Base-by-base conservation (phyloP, 225 moss, liverwort and hornwort genomes). In the Straminergon stramineum region DNA sequence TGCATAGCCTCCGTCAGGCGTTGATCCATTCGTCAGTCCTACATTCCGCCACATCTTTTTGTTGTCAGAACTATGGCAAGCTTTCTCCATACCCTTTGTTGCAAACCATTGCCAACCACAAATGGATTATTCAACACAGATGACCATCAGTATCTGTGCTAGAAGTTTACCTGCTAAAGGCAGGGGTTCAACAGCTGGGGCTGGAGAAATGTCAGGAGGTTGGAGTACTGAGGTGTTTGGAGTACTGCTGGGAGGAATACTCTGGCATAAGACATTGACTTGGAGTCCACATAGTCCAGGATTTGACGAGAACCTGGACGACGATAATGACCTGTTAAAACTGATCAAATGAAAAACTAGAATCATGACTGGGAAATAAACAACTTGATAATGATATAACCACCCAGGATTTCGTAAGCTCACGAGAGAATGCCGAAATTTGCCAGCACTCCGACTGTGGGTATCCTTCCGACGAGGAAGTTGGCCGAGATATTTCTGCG, bases 231-330 rank as follows among this genome's bases (percentile, higher is more conserved):
- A 79, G 81, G 75, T 75, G 68, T 63, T 87, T 39, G 93, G 85
- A 90, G 89, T 52, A 75, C 84, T 91, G 74, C 43, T 90, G 56
- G 88, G 94, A 82, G 92, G 86, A 84, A 87, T 81, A 68, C 75
- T 86, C 85, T 88, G 89, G 78, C 97, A 97, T 41, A 75, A 48
- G 52, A 93, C 89, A 67, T 96, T 93, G 60, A 97, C 90, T 88
- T 97, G 97, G 65, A 90, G 89, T 76, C 97, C 97, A 92, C 97
- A 97, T 30, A 97, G 93, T 88, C 92, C 96, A 90, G 93, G 88
- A 91, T 97, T 97, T 48, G 93, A 94, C 79, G 85, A 75, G 91
- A 97, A 97, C 81, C 97, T 97, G 91, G 24, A 84, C 52, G 30
- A 85, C 35, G 37, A 88, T 27, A 18, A 39, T 37, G 66, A 85